Percentiles rank a stretch among this genome's conserved stretches.
Evolutionary conservation across 257 asterid genomes (phyloP).

Genomic region (Thymus mandschuricus): DNA sequence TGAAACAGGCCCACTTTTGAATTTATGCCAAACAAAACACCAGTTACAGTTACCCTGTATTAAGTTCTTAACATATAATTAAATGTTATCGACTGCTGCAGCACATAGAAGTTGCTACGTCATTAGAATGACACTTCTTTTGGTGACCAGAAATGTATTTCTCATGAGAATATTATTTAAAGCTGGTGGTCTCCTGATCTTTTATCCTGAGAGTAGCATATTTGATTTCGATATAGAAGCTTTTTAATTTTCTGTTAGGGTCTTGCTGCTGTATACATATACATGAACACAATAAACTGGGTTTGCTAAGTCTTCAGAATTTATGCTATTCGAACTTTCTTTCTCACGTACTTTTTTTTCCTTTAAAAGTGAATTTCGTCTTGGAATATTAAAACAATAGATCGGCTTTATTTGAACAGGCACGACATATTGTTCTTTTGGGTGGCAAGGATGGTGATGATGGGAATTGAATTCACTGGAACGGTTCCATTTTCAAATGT

Average conservation of each 20-base stretch:
- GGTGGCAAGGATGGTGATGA: constrained; percentile 99
- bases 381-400: constrained; percentile 23
- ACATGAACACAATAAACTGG: constrained; percentile 16
- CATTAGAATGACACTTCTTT: neutral
- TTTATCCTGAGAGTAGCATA: constrained; percentile 19
- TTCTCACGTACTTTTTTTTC: neutral
- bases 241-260: constrained; percentile 9
- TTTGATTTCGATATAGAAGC: neutral
- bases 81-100: neutral
- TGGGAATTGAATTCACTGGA: constrained; percentile 97
- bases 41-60: constrained; percentile 9
- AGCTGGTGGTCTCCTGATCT: neutral
- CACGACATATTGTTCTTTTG: constrained; percentile 97
- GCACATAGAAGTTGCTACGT: neutral
- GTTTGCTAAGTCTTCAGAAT: constrained; percentile 4
- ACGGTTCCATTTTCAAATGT: constrained; percentile 80
- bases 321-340: constrained; percentile 4
- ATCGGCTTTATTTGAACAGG: constrained; percentile 57
- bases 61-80: neutral
- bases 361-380: constrained; percentile 12
- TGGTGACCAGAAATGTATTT: neutral
- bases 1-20: constrained; percentile 1
- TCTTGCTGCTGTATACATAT: neutral
- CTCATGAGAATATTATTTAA: constrained; percentile 5
- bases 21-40: constrained; percentile 3